phyloP scores from a whole-genome alignment of 2,329 filamentous ascomycete genomes.

The Cladosporium sp. region DNA sequence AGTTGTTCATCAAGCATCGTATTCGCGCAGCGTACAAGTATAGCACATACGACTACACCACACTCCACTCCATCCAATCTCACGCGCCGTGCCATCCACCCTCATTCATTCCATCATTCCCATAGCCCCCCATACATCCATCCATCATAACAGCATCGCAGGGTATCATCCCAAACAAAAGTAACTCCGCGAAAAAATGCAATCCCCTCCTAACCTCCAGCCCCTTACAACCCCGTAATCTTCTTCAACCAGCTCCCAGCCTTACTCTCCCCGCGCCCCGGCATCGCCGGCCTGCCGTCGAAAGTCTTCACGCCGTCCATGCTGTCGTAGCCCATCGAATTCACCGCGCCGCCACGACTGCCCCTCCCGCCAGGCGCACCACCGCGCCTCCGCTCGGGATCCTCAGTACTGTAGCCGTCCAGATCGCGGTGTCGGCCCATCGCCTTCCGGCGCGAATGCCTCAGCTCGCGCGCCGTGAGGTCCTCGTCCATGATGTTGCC shows the following conservation, averaged over 20 bases:
- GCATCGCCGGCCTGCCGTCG: slow-evolving; percentile 36
- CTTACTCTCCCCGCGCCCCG: slow-evolving; percentile 29
- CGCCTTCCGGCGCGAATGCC: slow-evolving; percentile 19
- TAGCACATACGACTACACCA: too few species aligned
- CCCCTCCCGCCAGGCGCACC: slow-evolving; percentile 25
- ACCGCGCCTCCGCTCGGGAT: slow-evolving; percentile 20
- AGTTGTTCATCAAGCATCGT: too few species aligned
- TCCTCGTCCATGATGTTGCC: slow-evolving; percentile 20
- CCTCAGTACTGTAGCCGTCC: slow-evolving; percentile 17
- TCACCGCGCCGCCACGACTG: slow-evolving; percentile 21
- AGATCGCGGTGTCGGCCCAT: slow-evolving; percentile 14
- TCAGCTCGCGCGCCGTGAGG: slow-evolving; percentile 27
- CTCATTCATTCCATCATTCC: neutral
- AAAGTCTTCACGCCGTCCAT: slow-evolving; percentile 33
- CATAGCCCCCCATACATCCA: neutral
- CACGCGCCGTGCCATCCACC: too few species aligned
- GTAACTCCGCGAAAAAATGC: neutral
- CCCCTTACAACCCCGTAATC: slow-evolving; percentile 28
- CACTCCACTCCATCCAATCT: too few species aligned
- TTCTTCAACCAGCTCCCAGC: slow-evolving; percentile 44
- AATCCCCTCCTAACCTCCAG: neutral
- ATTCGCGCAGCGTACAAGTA: too few species aligned
- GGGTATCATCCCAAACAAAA: slow-evolving; percentile 15
- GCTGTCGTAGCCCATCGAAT: slow-evolving; percentile 28
- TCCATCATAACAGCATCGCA: slow-evolving; percentile 5